These are phyloP conservation scores for Tulasnella sp. DNA, from an alignment of 768 basidiomycete species.

Conservation along the genomic window DNA sequence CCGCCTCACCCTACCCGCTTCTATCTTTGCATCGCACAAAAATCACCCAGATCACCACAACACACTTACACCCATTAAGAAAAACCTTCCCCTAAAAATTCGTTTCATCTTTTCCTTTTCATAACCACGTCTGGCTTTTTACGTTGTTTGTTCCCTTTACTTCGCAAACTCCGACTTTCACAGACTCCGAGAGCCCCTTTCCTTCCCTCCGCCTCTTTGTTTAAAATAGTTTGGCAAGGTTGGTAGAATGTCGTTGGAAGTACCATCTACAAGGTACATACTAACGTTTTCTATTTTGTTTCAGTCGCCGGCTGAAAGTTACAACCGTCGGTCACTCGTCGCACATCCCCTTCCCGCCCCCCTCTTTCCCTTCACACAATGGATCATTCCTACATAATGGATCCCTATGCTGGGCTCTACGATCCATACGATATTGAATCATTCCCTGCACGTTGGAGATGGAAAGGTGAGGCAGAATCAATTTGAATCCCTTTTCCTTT, in stretches of 20 bases:
- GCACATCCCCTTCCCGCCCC: not conserved
- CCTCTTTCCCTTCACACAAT: not conserved
- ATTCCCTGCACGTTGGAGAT: constrained; percentile 11
- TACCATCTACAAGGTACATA: not conserved
- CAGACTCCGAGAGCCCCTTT: not conserved
- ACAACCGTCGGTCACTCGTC: not conserved
- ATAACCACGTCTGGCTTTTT: not conserved
- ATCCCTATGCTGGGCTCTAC: not conserved
- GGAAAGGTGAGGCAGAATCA: constrained; percentile 11
- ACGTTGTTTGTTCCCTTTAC: not conserved
- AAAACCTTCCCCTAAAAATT: not conserved
- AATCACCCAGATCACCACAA: not conserved
- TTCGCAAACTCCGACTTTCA: not conserved
- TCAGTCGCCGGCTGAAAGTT: not conserved
- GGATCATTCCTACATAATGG: no score
- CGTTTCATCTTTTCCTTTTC: not conserved
- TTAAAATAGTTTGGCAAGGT: not conserved
- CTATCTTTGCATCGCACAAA: not conserved
- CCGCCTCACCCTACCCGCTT: not conserved
- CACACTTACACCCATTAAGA: not conserved
- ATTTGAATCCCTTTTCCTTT: not conserved
- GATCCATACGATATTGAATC: not conserved
- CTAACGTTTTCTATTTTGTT: not conserved
- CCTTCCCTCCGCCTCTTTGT: not conserved
- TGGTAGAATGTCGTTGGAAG: not conserved